Evolutionary conservation across 148 eudicot genomes (phyloP).

Genomic region (Rhododendron ovatum): DNA sequence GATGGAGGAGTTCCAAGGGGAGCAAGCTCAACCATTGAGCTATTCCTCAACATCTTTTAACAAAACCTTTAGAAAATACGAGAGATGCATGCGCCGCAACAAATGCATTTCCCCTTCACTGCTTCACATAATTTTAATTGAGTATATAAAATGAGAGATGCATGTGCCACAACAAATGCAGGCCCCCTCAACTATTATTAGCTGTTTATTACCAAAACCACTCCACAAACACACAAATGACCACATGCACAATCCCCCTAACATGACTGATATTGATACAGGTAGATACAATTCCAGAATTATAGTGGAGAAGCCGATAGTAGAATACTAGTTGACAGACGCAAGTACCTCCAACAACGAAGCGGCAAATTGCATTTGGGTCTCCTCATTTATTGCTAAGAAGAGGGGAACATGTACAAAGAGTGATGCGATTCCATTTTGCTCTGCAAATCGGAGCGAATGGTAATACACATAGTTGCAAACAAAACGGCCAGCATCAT

Average conservation of each 20-base stretch:
- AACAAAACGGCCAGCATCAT: slow-evolving; percentile 97
- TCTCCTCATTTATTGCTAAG: slow-evolving; percentile 71
- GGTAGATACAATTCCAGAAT: neutral
- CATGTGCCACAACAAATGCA: neutral
- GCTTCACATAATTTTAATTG: neutral
- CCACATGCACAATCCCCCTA: neutral
- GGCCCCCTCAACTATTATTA: neutral
- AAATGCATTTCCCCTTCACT: neutral
- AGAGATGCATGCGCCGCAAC: neutral
- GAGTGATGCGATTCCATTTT: slow-evolving; percentile 70
- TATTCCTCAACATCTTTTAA: neutral
- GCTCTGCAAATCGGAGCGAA: slow-evolving; percentile 87
- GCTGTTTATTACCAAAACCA: slow-evolving; percentile 5
- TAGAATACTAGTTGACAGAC: slow-evolving; percentile 38
- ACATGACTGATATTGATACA: neutral
- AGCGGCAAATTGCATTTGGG: slow-evolving; percentile 84
- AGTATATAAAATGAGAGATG: neutral
- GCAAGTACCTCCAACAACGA: slow-evolving; percentile 87
- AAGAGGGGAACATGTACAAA: slow-evolving; percentile 96
- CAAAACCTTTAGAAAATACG: neutral
- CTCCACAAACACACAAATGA: neutral
- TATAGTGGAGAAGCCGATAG: slow-evolving; percentile 2
- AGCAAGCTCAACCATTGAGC: neutral
- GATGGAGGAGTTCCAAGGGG: neutral
- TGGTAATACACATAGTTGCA: slow-evolving; percentile 98